Percentiles rank a stretch among this genome's conserved stretches.
Evolutionary conservation across 2,329 filamentous ascomycete species (phyloP).

Genomic region (Trichoderma arundinaceum): DNA sequence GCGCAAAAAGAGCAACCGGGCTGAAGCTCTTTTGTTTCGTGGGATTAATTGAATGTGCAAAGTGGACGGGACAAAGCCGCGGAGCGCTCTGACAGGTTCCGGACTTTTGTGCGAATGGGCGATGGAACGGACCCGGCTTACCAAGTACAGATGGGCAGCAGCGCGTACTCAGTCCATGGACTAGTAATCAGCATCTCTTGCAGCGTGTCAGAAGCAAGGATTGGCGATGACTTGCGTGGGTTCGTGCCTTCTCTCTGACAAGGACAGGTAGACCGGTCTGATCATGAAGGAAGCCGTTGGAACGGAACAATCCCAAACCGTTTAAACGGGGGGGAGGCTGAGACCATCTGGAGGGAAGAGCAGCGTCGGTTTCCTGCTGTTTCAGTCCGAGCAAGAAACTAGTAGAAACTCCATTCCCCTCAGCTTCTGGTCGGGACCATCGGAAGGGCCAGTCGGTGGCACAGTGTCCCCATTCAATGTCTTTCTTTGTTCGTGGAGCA

Average conservation of each 20-base stretch:
- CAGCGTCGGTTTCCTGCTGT: neutral
- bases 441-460: slow-evolving; percentile 6
- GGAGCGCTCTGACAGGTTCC: no score
- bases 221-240: slow-evolving; percentile 11
- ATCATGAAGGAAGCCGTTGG: no score
- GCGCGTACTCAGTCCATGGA: no score
- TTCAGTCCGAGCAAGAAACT: slow-evolving; percentile 4
- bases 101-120: no score
- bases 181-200: no score
- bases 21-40: neutral
- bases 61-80: no score
- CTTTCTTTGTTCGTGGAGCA: neutral
- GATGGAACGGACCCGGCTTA: neutral
- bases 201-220: no score
- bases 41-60: neutral
- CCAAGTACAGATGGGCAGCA: no score
- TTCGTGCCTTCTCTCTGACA: slow-evolving; percentile 13
- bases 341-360: slow-evolving; percentile 1
- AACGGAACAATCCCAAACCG: no score
- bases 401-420: slow-evolving; percentile 24
- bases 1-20: neutral
- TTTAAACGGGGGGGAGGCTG: neutral
- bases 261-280: neutral
- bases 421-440: slow-evolving; percentile 10
- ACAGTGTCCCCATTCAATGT: slow-evolving; percentile 1